phyloP scores from a whole-genome alignment of 2,329 filamentous ascomycete species.

The Fusarium praegraminearum region DNA sequence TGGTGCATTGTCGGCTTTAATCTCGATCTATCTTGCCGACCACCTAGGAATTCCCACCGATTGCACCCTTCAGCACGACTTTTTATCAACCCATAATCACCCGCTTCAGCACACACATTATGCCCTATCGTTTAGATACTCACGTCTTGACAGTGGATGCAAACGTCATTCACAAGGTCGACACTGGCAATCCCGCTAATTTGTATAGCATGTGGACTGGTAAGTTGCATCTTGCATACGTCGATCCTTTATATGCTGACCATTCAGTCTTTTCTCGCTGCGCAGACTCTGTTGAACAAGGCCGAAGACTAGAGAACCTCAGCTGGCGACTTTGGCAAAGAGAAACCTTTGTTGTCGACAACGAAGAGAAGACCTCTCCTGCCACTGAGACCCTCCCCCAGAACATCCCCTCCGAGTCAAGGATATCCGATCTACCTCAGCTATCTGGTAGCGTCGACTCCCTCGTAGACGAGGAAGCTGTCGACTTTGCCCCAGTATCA shows the following conservation, averaged over 20 bases:
- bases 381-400: slow-evolving; percentile 62
- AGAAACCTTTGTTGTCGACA: slow-evolving; percentile 78
- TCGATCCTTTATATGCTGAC: slow-evolving; percentile 49
- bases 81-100: slow-evolving; percentile 37
- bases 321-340: slow-evolving; percentile 96
- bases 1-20: slow-evolving; percentile 41
- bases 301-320: slow-evolving; percentile 91
- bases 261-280: slow-evolving; percentile 88
- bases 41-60: slow-evolving; percentile 24
- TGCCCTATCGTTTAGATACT: slow-evolving; percentile 86
- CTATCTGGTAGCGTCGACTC: slow-evolving; percentile 84
- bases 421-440: slow-evolving; percentile 71
- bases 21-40: slow-evolving; percentile 39
- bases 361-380: slow-evolving; percentile 66
- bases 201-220: slow-evolving; percentile 98
- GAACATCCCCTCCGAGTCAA: slow-evolving; percentile 60
- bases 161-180: slow-evolving; percentile 92
- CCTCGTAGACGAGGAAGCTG: slow-evolving; percentile 73
- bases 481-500: slow-evolving; percentile 68
- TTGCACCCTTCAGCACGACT: slow-evolving; percentile 19
- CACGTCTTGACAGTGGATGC: slow-evolving; percentile 93
- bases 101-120: slow-evolving; percentile 61
- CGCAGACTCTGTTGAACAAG: slow-evolving; percentile 93
- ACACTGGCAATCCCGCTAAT: slow-evolving; percentile 91
- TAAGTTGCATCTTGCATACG: slow-evolving; percentile 62